These are phyloP conservation scores for Malassezia japonica DNA, from an alignment of 1,284 basidiomycete species.

Conservation along the genomic window DNA sequence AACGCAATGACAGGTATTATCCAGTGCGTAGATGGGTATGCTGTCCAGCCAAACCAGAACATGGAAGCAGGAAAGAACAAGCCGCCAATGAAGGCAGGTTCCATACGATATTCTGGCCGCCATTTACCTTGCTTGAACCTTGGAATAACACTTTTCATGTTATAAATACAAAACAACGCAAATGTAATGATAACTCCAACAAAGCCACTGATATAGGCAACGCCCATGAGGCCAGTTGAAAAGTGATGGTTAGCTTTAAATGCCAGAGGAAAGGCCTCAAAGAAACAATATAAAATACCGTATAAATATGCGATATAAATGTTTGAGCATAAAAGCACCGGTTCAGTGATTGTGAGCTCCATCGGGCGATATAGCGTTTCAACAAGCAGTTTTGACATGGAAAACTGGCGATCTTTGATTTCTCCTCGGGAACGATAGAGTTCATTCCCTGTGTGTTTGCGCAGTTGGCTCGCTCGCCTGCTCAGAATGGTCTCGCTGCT, in stretches of 20 bases:
- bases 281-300: constrained; percentile 16
- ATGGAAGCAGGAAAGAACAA: constrained; percentile 63
- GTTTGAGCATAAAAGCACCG: constrained; percentile 18
- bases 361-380: constrained; percentile 21
- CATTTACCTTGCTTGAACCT: constrained; percentile 13
- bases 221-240: constrained; percentile 14
- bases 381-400: neutral
- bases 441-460: constrained; percentile 12
- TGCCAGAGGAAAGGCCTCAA: constrained; percentile 21
- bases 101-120: constrained; percentile 50
- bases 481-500: constrained; percentile 17
- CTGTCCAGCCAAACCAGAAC: constrained; percentile 52
- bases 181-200: constrained; percentile 12
- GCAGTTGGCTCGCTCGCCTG: constrained; percentile 16
- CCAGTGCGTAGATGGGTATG: constrained; percentile 36
- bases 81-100: constrained; percentile 56
- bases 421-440: constrained; percentile 15
- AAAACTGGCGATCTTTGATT: constrained; percentile 16
- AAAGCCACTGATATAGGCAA: constrained; percentile 21
- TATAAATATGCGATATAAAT: constrained; percentile 21
- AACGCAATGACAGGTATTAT: constrained; percentile 43
- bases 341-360: constrained; percentile 19
- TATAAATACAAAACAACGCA: constrained; percentile 15
- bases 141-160: constrained; percentile 10
- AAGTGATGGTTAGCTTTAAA: constrained; percentile 20